Conservation (phyloP, 352 stramenopile species). For the Pythium oligandrum region DNA sequence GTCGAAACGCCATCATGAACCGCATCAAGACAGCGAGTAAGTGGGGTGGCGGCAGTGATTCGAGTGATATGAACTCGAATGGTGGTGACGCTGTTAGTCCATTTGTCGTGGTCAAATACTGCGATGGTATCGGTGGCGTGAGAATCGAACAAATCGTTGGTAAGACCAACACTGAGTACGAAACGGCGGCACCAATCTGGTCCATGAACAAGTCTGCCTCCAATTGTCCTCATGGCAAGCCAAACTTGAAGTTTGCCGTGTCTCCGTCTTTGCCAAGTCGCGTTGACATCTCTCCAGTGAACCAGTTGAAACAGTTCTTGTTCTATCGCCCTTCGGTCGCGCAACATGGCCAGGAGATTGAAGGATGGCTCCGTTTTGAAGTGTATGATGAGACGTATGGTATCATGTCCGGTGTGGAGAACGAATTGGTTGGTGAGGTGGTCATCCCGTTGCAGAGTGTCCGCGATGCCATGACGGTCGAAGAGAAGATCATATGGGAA, state of each 20-base stretch:
- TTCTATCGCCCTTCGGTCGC: constrained; percentile 51
- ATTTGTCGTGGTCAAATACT: constrained; percentile 74
- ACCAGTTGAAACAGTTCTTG: constrained; percentile 71
- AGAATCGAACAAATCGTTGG: constrained; percentile 54
- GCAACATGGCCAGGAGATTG: constrained; percentile 29
- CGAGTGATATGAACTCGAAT: constrained; percentile 22
- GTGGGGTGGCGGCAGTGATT: constrained; percentile 28
- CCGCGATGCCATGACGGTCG: constrained; percentile 52
- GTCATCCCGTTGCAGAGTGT: constrained; percentile 66
- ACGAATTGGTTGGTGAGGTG: constrained; percentile 69
- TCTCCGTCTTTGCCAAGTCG: constrained; percentile 50
- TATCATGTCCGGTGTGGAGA: constrained; percentile 74
- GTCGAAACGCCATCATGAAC: constrained; percentile 55
- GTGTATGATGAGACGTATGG: constrained; percentile 73
- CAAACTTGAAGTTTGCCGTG: constrained; percentile 53
- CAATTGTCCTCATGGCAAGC: constrained; percentile 66
- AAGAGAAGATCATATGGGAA: constrained; percentile 46
- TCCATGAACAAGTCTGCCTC: constrained; percentile 56
- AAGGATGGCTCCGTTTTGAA: constrained; percentile 68
- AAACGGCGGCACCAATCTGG: constrained; percentile 58
- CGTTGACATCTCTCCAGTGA: constrained; percentile 56
- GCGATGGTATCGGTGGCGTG: constrained; percentile 38
- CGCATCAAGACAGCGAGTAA: constrained; percentile 61
- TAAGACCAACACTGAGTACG: constrained; percentile 86
- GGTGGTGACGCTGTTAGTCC: constrained; percentile 29